phyloP scores from a whole-genome alignment of 306 rosid species.

The Senna tora region DNA sequence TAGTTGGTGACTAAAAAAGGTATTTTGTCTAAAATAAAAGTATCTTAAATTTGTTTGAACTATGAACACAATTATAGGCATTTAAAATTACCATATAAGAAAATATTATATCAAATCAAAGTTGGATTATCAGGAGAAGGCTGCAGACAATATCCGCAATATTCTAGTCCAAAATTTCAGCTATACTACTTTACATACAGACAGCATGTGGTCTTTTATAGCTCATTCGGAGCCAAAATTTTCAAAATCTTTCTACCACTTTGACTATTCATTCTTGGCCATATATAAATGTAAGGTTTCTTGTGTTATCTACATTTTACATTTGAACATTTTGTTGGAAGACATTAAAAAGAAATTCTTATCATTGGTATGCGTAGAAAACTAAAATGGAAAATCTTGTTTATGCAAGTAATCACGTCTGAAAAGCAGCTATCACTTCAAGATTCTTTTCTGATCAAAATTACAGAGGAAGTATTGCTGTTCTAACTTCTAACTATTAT shows the following conservation, averaged over 20 bases:
- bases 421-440: background rate
- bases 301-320: constrained; percentile 1
- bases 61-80: background rate
- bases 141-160: too few species aligned
- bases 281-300: constrained; percentile 1
- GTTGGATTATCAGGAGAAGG: too few species aligned
- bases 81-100: background rate
- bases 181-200: background rate
- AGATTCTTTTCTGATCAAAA: background rate
- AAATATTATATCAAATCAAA: background rate
- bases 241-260: background rate
- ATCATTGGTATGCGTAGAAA: background rate
- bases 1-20: too few species aligned
- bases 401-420: background rate
- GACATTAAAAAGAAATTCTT: background rate
- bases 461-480: background rate
- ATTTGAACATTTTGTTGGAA: constrained; percentile 1
- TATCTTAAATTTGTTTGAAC: too few species aligned
- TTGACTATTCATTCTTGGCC: constrained; percentile 3
- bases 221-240: background rate
- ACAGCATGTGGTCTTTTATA: background rate
- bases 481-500: background rate
- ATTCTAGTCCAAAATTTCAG: background rate
- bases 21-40: background rate
- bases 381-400: background rate